These are phyloP conservation scores for Leptoxyphium fumago DNA, from an alignment of 2,329 filamentous ascomycete species.

Conservation along the genomic window DNA sequence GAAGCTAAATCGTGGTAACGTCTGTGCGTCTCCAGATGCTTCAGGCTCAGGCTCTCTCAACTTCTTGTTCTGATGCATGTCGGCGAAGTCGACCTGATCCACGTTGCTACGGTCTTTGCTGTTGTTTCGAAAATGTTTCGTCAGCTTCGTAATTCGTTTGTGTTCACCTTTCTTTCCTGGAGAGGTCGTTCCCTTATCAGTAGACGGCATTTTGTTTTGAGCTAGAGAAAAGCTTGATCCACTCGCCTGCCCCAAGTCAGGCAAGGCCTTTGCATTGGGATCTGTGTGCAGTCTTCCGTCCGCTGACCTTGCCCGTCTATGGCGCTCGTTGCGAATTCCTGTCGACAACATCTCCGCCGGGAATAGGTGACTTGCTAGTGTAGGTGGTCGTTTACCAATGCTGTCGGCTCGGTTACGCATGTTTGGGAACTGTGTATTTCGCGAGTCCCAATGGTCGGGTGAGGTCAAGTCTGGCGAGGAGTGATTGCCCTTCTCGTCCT, in stretches of 20 bases:
- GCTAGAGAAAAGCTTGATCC: slow-evolving; percentile 14
- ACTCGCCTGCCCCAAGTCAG: neutral
- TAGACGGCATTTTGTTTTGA: slow-evolving; percentile 21
- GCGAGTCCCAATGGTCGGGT: slow-evolving; percentile 25
- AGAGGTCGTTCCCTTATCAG: slow-evolving; percentile 10
- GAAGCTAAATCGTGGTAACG: neutral
- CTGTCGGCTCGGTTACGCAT: neutral
- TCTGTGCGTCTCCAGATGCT: neutral
- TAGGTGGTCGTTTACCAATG: neutral
- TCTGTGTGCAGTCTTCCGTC: slow-evolving; percentile 6
- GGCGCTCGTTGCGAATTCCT: slow-evolving; percentile 6
- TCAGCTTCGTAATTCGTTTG: slow-evolving; percentile 20
- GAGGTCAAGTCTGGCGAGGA: slow-evolving; percentile 25
- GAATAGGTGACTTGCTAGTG: neutral
- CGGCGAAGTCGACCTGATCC: slow-evolving; percentile 19
- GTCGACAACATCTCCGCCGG: slow-evolving; percentile 7
- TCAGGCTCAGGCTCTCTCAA: neutral
- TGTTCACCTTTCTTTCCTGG: slow-evolving; percentile 22
- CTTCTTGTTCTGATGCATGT: slow-evolving; percentile 2
- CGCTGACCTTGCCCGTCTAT: slow-evolving; percentile 9
- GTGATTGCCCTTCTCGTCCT: slow-evolving; percentile 24
- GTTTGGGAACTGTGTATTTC: slow-evolving; percentile 11
- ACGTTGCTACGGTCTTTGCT: slow-evolving; percentile 19
- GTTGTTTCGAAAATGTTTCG: slow-evolving; percentile 22
- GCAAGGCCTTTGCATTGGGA: neutral